phyloP scores from a whole-genome alignment of 1,284 basidiomycete genomes.

The Trametes hirsuta region DNA sequence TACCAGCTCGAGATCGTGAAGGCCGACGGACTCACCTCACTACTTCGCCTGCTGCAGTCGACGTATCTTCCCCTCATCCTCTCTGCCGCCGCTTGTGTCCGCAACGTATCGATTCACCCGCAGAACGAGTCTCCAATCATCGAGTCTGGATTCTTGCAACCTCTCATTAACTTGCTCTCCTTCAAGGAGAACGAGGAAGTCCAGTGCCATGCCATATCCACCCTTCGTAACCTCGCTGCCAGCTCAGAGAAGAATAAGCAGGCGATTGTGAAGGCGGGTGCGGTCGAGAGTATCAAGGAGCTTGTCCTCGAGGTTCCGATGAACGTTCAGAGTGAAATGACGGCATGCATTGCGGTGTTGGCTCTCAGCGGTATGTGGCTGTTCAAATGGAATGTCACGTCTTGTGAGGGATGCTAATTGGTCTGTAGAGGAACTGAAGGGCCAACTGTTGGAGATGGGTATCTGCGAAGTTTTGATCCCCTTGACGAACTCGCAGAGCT shows the following conservation, averaged over 20 bases:
- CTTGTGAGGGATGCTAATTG: constrained; percentile 2
- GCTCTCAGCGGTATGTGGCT: constrained; percentile 79
- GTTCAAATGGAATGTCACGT: background rate
- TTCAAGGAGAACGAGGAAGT: constrained; percentile 99
- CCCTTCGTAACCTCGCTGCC: constrained; percentile 94
- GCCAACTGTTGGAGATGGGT: constrained; percentile 96
- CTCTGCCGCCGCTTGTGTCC: constrained; percentile 97
- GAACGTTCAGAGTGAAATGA: constrained; percentile 99
- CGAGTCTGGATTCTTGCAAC: constrained; percentile 96
- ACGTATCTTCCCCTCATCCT: constrained; percentile 99
- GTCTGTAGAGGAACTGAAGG: constrained; percentile 86
- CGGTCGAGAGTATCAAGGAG: constrained; percentile 98
- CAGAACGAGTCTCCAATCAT: constrained; percentile 99
- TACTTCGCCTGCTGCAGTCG: constrained; percentile 94
- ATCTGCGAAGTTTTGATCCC: constrained; percentile 98
- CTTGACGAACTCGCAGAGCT: constrained; percentile 92
- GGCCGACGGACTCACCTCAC: constrained; percentile 89
- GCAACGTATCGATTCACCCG: constrained; percentile 99
- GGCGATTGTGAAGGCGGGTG: constrained; percentile 97
- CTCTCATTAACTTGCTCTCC: constrained; percentile 93
- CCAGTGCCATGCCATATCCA: constrained; percentile 99
- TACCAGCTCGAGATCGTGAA: constrained; percentile 99
- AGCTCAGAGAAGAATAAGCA: constrained; percentile 99
- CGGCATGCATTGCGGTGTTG: constrained; percentile 95
- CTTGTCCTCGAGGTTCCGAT: constrained; percentile 94